These are phyloP conservation scores for Sphagnum contortum DNA, from an alignment of 225 moss, liverwort and hornwort species.

Conservation along the genomic window DNA sequence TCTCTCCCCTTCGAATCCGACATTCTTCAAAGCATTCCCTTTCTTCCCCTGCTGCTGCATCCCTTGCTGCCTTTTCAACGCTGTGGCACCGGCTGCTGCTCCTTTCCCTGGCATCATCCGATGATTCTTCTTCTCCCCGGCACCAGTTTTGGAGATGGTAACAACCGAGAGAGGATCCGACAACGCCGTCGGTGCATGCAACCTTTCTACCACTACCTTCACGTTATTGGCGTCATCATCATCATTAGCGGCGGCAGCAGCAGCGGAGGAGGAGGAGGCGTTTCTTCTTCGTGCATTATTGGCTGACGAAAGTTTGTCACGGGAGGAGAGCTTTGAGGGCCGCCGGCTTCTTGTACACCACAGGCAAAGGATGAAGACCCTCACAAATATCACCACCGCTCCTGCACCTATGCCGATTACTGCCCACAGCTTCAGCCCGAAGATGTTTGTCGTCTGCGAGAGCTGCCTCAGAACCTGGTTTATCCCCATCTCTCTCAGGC, in stretches of 20 bases:
- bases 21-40: no score
- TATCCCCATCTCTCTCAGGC: no score
- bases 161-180: no score
- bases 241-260: slow-evolving; percentile 1
- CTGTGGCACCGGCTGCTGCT: no score
- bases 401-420: slow-evolving; percentile 56
- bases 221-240: slow-evolving; percentile 63
- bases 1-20: no score
- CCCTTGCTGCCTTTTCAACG: no score
- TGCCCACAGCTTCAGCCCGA: slow-evolving; percentile 78
- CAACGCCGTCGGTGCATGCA: slow-evolving; percentile 18
- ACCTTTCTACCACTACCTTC: slow-evolving; percentile 63
- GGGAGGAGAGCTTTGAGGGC: slow-evolving; percentile 41
- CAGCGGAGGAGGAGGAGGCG: no score
- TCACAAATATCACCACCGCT: slow-evolving; percentile 47
- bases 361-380: slow-evolving; percentile 57
- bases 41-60: no score
- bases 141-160: no score
- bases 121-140: no score
- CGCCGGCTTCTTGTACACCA: slow-evolving; percentile 26
- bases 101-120: no score
- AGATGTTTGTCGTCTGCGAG: slow-evolving; percentile 66
- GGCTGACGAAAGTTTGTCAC: background rate
- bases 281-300: slow-evolving; percentile 8
- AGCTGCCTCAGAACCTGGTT: no score